Evolutionary conservation across 106 monocot species (phyloP).

Genomic region (Vanilla planifolia): DNA sequence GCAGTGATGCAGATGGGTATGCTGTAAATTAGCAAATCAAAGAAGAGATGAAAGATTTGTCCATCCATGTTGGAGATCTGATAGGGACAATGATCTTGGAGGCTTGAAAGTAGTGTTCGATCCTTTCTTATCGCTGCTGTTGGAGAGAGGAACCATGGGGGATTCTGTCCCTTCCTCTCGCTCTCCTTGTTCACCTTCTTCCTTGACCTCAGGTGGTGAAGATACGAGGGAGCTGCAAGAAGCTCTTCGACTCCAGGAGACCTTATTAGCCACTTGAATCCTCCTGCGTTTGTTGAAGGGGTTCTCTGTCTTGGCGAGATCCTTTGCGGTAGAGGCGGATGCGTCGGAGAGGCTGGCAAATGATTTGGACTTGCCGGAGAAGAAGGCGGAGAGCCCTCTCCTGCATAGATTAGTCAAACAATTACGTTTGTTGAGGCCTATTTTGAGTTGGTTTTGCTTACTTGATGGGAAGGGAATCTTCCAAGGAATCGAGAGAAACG

Average conservation of each 20-base stretch:
- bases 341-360: constrained; percentile 33
- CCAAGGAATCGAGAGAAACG: constrained; percentile 38
- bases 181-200: constrained; percentile 11
- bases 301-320: constrained; percentile 39
- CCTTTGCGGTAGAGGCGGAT: neutral
- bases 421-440: too few relatives aligned
- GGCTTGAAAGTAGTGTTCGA: constrained; percentile 8
- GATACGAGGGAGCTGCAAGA: constrained; percentile 30
- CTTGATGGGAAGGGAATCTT: constrained; percentile 67
- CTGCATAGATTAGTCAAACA: constrained; percentile 18
- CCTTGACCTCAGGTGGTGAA: neutral
- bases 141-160: neutral
- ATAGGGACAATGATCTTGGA: constrained; percentile 26
- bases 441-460: too few relatives aligned
- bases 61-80: constrained; percentile 33
- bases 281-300: constrained; percentile 44
- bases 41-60: too few relatives aligned
- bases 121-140: neutral
- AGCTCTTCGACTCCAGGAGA: constrained; percentile 20
- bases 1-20: too few relatives aligned
- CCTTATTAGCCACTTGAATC: constrained; percentile 8
- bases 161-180: neutral
- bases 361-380: constrained; percentile 59
- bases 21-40: too few relatives aligned
- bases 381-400: constrained; percentile 66